Evolutionary conservation across 2,329 filamentous ascomycete genomes (phyloP), one percentile per base, ranked within the genome.

Genomic region (Colletotrichum gloeosporioides): DNA sequence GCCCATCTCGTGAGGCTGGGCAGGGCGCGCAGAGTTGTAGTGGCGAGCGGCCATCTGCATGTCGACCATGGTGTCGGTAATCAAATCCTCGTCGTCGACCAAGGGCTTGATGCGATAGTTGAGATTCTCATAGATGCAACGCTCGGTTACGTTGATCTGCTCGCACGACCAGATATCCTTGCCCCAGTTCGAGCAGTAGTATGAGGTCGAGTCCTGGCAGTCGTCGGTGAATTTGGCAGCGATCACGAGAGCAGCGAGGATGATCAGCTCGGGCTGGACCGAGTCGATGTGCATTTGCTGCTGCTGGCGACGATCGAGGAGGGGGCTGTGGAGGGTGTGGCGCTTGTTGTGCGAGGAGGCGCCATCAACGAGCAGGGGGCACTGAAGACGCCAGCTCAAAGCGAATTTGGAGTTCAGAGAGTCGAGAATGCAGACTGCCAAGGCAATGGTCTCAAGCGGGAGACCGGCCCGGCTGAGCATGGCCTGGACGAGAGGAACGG

Each of bases 221-320:
- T 94, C 92, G 79, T 93, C 90, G 61, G 90, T 87, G 80, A 93
- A 94, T 83, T 94, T 94, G 80, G 88, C 86, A n/a, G 92, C 91
- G 69, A 94, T 90, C 77, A 93, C 86, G 22, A 94, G 85, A 1
- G 92, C 90, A 2, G 89, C 87, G n/a, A 94, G 86, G 68, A 92
- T 87, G 78, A 94, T 92, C 75, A 94, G 81, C 81, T 94, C 92
- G 69, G 92, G 92, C 75, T 85, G 86, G 75, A 93, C 88, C 15
- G 88, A 88, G 84, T 93, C 91, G 82, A 93, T 92, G 83, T 93
- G 90, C 61, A 89, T 84, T 78, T 87, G 85, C 67, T 82, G 81
- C 76, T 80, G 80, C 70, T 78, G 76, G 18, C 75, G 75, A 32
- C 75, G 75, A 31, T 77, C 75, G 77, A 81, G 78, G 70, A 81